A percentile compares a stretch with the other conserved stretches of the same genome.
Evolutionary conservation across 345 rosid species (phyloP).

Genomic region (Gossypium stocksii): DNA sequence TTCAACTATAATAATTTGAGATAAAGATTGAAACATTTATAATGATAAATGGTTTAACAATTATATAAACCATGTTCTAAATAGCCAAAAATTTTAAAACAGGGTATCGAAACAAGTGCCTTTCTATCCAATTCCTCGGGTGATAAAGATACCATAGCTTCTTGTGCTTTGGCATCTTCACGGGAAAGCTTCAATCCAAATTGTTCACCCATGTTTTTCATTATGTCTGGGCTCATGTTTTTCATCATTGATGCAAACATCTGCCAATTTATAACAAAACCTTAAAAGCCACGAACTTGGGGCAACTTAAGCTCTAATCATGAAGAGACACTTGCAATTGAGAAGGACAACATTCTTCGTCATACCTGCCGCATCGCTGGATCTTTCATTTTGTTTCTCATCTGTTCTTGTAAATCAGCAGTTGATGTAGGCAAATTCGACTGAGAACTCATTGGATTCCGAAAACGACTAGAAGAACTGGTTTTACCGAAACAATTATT

Average conservation of each 20-base stretch:
- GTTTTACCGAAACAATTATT: constrained; percentile 36
- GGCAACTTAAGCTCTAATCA: not conserved
- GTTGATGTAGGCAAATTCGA: constrained; percentile 52
- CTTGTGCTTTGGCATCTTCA: constrained; percentile 82
- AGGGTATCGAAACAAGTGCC: constrained; percentile 38
- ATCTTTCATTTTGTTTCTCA: constrained; percentile 89
- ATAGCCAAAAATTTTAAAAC: not conserved
- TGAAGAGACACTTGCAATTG: not conserved
- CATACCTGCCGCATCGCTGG: constrained; percentile 88
- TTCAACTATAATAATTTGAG: no score
- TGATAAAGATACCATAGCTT: constrained; percentile 88
- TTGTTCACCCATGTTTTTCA: constrained; percentile 94
- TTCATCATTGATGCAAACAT: constrained; percentile 78
- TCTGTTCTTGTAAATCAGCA: constrained; percentile 78
- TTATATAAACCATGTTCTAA: not conserved
- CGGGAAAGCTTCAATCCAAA: constrained; percentile 77
- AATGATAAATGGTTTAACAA: not conserved
- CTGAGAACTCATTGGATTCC: constrained; percentile 39
- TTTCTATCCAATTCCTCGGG: constrained; percentile 80
- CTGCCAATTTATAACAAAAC: constrained; percentile 38
- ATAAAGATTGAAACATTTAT: no score
- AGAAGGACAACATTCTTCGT: not conserved
- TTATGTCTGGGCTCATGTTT: constrained; percentile 89
- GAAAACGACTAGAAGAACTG: constrained; percentile 42
- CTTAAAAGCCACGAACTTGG: not conserved